A percentile compares a stretch with the other conserved stretches of the same genome.
phyloP scores from a whole-genome alignment of 2,329 filamentous ascomycete genomes.

The Knoxdaviesia capensis region DNA sequence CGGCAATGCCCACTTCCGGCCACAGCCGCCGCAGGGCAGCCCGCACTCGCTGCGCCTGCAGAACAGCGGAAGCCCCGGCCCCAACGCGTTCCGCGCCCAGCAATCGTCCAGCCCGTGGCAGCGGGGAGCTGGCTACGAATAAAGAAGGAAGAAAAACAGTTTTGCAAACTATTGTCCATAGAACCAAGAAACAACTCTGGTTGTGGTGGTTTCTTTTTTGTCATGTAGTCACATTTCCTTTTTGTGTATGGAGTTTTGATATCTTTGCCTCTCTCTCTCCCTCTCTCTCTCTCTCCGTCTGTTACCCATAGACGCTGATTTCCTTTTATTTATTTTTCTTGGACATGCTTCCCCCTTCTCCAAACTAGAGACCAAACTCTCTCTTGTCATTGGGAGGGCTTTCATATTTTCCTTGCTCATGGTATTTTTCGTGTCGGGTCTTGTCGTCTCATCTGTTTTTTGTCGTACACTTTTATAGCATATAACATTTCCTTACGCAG shows the following conservation, averaged over 20 bases:
- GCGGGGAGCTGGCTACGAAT: slow-evolving; percentile 22
- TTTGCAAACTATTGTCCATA: no score
- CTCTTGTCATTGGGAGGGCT: not conserved
- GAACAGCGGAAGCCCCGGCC: slow-evolving; percentile 17
- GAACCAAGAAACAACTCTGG: no score
- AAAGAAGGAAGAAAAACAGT: not conserved
- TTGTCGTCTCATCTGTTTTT: not conserved
- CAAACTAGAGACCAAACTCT: no score
- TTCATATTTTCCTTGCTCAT: not conserved
- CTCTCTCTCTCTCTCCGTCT: not conserved
- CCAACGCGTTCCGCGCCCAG: not conserved
- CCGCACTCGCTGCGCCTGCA: slow-evolving; percentile 15
- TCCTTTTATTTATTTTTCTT: not conserved
- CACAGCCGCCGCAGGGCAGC: slow-evolving; percentile 14
- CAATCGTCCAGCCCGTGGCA: slow-evolving; percentile 19
- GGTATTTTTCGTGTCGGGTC: not conserved
- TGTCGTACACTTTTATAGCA: not conserved
- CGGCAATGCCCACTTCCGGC: slow-evolving; percentile 11
- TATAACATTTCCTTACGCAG: no score
- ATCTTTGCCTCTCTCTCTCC: no score
- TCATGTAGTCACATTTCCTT: not conserved
- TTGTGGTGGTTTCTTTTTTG: no score
- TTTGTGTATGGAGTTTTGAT: not conserved
- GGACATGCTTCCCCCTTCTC: not conserved
- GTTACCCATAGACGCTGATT: not conserved